Percentiles rank a stretch among this genome's conserved stretches.
Conservation (phyloP, 257 asterid species). For the Ocimum tenuiflorum region DNA sequence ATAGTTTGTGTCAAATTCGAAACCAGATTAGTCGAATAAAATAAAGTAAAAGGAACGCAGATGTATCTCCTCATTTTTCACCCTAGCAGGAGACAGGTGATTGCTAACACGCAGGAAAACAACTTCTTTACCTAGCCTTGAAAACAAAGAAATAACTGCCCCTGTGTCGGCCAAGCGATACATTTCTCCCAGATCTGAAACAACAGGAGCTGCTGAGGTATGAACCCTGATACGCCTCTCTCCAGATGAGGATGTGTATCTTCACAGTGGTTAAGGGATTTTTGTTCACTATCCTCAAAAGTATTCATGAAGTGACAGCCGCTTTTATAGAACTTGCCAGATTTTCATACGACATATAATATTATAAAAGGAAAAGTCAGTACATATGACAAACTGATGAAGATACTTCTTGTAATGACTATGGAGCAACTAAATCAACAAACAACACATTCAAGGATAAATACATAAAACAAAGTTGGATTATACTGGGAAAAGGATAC, state of each 20-base stretch:
- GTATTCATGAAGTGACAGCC: neutral
- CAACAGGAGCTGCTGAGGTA: conserved; percentile 87
- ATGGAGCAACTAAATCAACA: conserved; percentile 5
- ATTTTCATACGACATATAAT: neutral
- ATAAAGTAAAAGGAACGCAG: neutral
- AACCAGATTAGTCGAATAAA: conserved; percentile 1
- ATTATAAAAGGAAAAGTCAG: neutral
- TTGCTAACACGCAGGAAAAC: neutral
- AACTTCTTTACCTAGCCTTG: conserved; percentile 62
- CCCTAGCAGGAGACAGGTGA: neutral
- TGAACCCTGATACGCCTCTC: conserved; percentile 94
- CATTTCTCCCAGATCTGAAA: conserved; percentile 71
- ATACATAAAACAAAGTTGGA: neutral
- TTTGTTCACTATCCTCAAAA: neutral
- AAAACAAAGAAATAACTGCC: conserved; percentile 61
- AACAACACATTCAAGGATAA: neutral
- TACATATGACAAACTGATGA: neutral
- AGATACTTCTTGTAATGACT: neutral
- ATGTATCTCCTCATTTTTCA: neutral
- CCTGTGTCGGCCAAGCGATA: conserved; percentile 79
- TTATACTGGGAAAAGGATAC: conserved; percentile 55
- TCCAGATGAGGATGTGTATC: conserved; percentile 89
- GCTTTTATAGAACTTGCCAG: neutral
- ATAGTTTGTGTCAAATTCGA: conserved; percentile 11
- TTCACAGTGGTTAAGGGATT: conserved; percentile 42